phyloP scores from a whole-genome alignment of 2,329 filamentous ascomycete genomes.

The Aschersonia sp. region DNA sequence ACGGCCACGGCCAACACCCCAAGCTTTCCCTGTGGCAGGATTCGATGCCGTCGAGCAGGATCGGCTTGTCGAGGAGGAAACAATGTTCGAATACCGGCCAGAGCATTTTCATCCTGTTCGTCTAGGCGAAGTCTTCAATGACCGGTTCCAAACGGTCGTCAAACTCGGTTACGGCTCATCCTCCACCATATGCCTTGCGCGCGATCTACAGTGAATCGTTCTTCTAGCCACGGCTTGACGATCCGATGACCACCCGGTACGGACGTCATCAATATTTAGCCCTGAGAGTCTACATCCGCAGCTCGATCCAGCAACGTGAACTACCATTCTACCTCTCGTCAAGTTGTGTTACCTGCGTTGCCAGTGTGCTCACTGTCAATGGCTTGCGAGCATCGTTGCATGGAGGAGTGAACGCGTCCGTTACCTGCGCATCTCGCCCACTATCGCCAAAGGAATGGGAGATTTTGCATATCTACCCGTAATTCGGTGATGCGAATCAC shows the following conservation, averaged over 20 bases:
- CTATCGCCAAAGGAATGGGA: neutral
- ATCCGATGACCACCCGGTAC: constrained; percentile 2
- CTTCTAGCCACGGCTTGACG: neutral
- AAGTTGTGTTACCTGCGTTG: neutral
- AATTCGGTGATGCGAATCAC: neutral
- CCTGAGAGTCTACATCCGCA: constrained; percentile 16
- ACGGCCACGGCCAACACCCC: constrained; percentile 4
- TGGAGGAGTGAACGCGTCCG: neutral
- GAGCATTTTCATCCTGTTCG: constrained; percentile 22
- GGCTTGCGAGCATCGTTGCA: neutral
- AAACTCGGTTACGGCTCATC: constrained; percentile 26
- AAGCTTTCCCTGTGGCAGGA: constrained; percentile 7
- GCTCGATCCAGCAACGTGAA: constrained; percentile 10
- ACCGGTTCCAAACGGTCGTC: constrained; percentile 19
- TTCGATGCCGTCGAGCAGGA: constrained; percentile 6
- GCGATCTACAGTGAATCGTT: constrained; percentile 15
- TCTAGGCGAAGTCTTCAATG: constrained; percentile 20
- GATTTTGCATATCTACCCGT: neutral
- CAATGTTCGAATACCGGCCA: constrained; percentile 16
- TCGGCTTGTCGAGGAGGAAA: constrained; percentile 21
- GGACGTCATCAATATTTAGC: constrained; percentile 12
- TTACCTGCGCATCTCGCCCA: neutral
- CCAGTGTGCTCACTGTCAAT: neutral
- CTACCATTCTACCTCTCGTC: constrained; percentile 9
- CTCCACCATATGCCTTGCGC: constrained; percentile 28